Percentiles rank a stretch among this genome's conserved stretches.
These are phyloP conservation scores for Musa balbisiana DNA, from an alignment of 202 grass and related monocot genomes.

Conservation along the genomic window DNA sequence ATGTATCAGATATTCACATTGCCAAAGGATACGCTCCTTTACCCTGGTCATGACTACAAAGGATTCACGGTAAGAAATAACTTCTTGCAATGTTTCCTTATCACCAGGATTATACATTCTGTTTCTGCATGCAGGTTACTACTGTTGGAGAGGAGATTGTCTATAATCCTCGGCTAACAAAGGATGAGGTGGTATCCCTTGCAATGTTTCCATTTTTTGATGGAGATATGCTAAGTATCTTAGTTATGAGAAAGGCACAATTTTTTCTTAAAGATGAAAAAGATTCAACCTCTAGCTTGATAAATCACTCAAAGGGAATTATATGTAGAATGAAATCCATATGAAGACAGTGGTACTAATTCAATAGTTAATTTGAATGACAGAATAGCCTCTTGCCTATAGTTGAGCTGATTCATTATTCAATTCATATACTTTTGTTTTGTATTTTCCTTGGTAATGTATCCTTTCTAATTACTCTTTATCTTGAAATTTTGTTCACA, in stretches of 20 bases:
- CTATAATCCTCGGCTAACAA: conserved; percentile 62
- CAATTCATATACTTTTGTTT: neutral
- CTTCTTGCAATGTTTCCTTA: neutral
- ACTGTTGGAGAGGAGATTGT: conserved; percentile 80
- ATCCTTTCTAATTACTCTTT: neutral
- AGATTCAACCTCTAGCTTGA: no score
- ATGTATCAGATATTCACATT: conserved; percentile 68
- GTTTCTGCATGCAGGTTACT: conserved; percentile 48
- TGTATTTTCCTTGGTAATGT: neutral
- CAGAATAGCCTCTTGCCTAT: neutral
- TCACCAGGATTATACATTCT: conserved; percentile 1
- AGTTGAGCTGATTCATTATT: neutral
- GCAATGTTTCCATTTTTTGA: neutral
- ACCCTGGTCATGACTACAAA: conserved; percentile 95
- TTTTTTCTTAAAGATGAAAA: neutral
- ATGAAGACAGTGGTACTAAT: neutral
- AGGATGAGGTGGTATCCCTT: conserved; percentile 47
- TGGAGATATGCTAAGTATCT: neutral
- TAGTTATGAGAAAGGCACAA: neutral
- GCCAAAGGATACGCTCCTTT: conserved; percentile 75
- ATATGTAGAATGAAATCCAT: no score
- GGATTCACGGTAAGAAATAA: conserved; percentile 65
- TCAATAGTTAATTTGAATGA: neutral
- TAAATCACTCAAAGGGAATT: no score
- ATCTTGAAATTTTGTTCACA: conserved; percentile 21